These are phyloP conservation scores for Rhodofomes roseus DNA, from an alignment of 1,284 basidiomycete genomes.

Conservation along the genomic window DNA sequence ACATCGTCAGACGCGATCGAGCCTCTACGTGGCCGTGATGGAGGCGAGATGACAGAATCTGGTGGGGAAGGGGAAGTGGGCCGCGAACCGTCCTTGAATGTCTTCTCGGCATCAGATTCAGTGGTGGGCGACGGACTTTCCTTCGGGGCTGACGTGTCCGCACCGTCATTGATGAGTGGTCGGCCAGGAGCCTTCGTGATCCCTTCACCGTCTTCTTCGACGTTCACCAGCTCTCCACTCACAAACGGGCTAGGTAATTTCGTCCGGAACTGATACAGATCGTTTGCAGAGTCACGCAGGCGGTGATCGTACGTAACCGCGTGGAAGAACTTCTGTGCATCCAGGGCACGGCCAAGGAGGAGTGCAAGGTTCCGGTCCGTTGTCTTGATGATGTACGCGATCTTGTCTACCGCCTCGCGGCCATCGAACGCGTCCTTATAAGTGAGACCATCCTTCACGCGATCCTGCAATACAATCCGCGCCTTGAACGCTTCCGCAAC, in stretches of 20 bases:
- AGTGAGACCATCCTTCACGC: slow-evolving; percentile 91
- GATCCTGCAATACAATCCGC: slow-evolving; percentile 74
- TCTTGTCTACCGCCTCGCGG: slow-evolving; percentile 93
- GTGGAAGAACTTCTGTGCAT: slow-evolving; percentile 99
- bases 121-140: slow-evolving; percentile 36
- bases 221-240: slow-evolving; percentile 61
- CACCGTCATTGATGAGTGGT: slow-evolving; percentile 22
- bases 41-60: slow-evolving; percentile 24
- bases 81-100: slow-evolving; percentile 31
- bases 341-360: slow-evolving; percentile 90
- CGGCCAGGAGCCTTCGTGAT: slow-evolving; percentile 22
- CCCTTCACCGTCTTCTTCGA: slow-evolving; percentile 34
- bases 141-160: slow-evolving; percentile 17
- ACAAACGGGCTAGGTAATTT: slow-evolving; percentile 75
- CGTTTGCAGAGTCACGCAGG: slow-evolving; percentile 82
- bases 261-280: slow-evolving; percentile 91
- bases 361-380: slow-evolving; percentile 95
- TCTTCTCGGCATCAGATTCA: slow-evolving; percentile 36
- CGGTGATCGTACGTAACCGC: slow-evolving; percentile 99
- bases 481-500: slow-evolving; percentile 93
- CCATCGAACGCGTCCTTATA: slow-evolving; percentile 98
- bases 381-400: slow-evolving; percentile 97
- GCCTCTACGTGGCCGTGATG: slow-evolving; percentile 37
- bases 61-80: slow-evolving; percentile 37
- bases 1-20: slow-evolving; percentile 54